These are phyloP conservation scores for Eutrema japonicum DNA, from an alignment of 345 rosid species.

Conservation along the genomic window DNA sequence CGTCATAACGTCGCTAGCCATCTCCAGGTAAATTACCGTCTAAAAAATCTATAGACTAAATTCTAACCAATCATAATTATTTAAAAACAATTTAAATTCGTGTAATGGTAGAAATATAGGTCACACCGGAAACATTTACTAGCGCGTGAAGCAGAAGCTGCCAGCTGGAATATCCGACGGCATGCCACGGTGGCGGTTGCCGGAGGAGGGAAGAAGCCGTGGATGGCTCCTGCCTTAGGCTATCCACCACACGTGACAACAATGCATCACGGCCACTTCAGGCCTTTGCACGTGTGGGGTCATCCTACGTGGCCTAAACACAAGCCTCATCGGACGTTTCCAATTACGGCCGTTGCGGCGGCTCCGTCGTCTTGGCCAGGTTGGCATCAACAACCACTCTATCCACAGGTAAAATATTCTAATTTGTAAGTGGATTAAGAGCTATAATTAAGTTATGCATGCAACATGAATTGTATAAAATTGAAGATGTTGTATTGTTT, in stretches of 20 bases:
- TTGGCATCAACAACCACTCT: constrained; percentile 63
- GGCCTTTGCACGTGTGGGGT: constrained; percentile 95
- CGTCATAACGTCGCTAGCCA: constrained; percentile 98
- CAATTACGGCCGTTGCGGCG: constrained; percentile 46
- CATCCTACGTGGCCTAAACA: constrained; percentile 94
- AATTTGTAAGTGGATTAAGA: neutral
- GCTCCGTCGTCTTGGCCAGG: constrained; percentile 52
- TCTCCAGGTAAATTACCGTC: constrained; percentile 68
- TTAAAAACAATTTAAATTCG: neutral
- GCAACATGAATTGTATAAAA: neutral
- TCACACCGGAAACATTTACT: constrained; percentile 84
- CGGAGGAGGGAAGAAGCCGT: constrained; percentile 51
- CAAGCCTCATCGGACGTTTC: constrained; percentile 44
- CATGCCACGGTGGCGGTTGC: constrained; percentile 56
- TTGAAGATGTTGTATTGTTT: neutral
- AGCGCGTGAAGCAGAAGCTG: constrained; percentile 86
- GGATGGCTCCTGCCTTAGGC: constrained; percentile 75
- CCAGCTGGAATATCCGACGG: constrained; percentile 73
- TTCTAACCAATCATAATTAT: neutral
- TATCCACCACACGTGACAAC: constrained; percentile 63
- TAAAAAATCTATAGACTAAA: neutral
- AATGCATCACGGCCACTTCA: constrained; percentile 54
- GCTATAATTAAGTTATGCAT: neutral
- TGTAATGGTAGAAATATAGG: constrained; percentile 70
- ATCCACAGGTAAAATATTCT: constrained; percentile 39